Evolutionary conservation across 2,329 filamentous ascomycete genomes (phyloP), one percentile per base, ranked within the genome.

Genomic region (Diaporthe capsici): DNA sequence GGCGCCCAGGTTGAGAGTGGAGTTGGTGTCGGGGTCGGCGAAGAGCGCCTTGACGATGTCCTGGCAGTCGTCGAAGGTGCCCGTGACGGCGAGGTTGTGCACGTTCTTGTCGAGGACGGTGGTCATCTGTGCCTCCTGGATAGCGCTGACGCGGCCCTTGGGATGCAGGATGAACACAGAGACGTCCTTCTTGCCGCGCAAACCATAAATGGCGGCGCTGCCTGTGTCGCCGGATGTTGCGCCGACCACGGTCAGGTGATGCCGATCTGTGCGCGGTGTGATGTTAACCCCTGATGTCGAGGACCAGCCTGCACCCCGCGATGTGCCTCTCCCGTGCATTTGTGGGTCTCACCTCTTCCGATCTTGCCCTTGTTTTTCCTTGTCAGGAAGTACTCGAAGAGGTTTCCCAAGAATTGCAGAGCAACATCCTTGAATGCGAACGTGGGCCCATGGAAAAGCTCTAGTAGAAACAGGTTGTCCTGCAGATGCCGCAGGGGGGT

Each of bases 81-180:
- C 97, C 68, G 94, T 92, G 17, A 98, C 94, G 72, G 94, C 92
- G 63, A 98, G 87, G 84, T 98, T 98, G 88, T 98, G 95, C 47
- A 98, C 96, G 82, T 98, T 98, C 76, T 90, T 86, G 83, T 98
- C 97, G 55, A 95, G 87, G 39, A 97, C 94, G 0, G 96, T 98
- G 0, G 96, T 98, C 97, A 98, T 98, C 86, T 98, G 97, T 6
- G 94, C 94, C 85, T 98, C 95, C 84, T 98, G 97, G 75, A 98
- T 94, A 20, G 95, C 94, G 83, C 93, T 95, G 77, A 98, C 94
- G 79, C 95, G 94, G 77, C 95, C 96, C 84, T 97, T 94, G 37
- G 97, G 97, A 84, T 96, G 94, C 81, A 98, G 90, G 82, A 99
- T 98, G 87, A 98, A 97, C 72, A 98, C 94, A 0, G 95, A 97